Evolutionary conservation across 345 rosid genomes (phyloP).

Genomic region (Sisymbrium altissimum): DNA sequence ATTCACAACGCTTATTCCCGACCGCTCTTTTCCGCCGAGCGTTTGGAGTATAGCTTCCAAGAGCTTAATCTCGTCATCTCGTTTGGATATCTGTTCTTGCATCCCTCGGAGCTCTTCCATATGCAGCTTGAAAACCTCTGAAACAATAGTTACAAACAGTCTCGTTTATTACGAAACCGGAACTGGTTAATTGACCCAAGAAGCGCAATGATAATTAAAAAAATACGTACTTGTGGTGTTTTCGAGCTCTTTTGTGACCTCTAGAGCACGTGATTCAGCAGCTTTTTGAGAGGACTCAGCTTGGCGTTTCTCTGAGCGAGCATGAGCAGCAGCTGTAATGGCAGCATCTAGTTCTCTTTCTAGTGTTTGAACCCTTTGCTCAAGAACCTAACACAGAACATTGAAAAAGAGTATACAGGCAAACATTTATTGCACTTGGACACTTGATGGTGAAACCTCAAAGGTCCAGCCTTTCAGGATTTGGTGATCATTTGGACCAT

Average conservation of each 20-base stretch:
- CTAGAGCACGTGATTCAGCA: slow-evolving; percentile 75
- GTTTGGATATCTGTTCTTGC: slow-evolving; percentile 84
- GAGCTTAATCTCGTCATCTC: slow-evolving; percentile 83
- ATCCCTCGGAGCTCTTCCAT: slow-evolving; percentile 84
- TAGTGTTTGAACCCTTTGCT: slow-evolving; percentile 91
- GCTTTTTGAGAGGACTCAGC: slow-evolving; percentile 90
- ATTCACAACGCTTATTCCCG: slow-evolving; percentile 9
- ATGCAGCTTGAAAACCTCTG: slow-evolving; percentile 94
- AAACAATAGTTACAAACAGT: slow-evolving; percentile 20
- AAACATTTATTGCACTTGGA: neutral
- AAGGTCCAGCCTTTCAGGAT: slow-evolving; percentile 6
- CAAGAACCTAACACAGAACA: slow-evolving; percentile 60
- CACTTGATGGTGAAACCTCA: neutral
- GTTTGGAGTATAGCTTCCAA: slow-evolving; percentile 96
- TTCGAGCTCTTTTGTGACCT: slow-evolving; percentile 85
- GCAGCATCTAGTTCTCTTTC: slow-evolving; percentile 98
- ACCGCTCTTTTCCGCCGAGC: slow-evolving; percentile 61
- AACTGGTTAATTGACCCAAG: neutral
- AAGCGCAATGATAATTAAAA: neutral
- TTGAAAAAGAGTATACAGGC: neutral
- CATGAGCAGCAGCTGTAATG: slow-evolving; percentile 89
- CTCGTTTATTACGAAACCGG: neutral
- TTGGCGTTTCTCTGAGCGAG: slow-evolving; percentile 86
- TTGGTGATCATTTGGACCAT: slow-evolving; percentile 3
- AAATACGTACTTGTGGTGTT: slow-evolving; percentile 75